Conservation (phyloP, 2,329 filamentous ascomycete genomes). For the Colletotrichum chlorophyti region DNA sequence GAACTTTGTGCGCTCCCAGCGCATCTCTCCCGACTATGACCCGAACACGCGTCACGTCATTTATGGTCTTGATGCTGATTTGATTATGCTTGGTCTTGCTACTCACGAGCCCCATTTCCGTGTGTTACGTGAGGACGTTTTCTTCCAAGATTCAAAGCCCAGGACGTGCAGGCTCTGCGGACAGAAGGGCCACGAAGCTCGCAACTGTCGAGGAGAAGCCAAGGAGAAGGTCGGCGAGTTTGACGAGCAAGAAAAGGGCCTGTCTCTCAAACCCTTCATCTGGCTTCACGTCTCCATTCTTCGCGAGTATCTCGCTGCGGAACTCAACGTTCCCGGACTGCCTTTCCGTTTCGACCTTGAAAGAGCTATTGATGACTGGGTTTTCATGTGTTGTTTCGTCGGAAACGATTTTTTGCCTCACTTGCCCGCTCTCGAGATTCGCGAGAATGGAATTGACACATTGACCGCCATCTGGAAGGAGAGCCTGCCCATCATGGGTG, state of each 20-base stretch:
- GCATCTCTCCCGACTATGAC: constrained; percentile 87
- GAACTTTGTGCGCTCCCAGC: constrained; percentile 95
- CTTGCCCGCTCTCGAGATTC: constrained; percentile 94
- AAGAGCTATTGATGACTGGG: constrained; percentile 95
- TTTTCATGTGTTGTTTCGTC: constrained; percentile 99
- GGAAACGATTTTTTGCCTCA: constrained; percentile 98
- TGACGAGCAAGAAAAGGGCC: constrained; percentile 78
- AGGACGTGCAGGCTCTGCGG: constrained; percentile 88
- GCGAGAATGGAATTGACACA: constrained; percentile 96
- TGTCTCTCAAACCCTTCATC: constrained; percentile 88
- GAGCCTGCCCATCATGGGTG: constrained; percentile 88
- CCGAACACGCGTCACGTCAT: constrained; percentile 98
- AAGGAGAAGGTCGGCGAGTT: constrained; percentile 82
- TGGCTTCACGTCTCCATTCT: constrained; percentile 95
- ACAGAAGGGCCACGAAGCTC: constrained; percentile 88
- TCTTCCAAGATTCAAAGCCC: constrained; percentile 84
- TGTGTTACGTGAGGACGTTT: constrained; percentile 95
- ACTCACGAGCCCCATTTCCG: constrained; percentile 98
- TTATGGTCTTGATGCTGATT: constrained; percentile 95
- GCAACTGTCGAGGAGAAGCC: constrained; percentile 80
- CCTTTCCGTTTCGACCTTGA: constrained; percentile 93
- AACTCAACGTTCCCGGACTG: constrained; percentile 82
- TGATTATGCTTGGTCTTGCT: constrained; percentile 97
- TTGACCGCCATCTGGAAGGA: constrained; percentile 97
- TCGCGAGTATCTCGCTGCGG: constrained; percentile 90